Base-by-base conservation (phyloP, 768 basidiomycete genomes). In the Leccinum subtestaceum region DNA sequence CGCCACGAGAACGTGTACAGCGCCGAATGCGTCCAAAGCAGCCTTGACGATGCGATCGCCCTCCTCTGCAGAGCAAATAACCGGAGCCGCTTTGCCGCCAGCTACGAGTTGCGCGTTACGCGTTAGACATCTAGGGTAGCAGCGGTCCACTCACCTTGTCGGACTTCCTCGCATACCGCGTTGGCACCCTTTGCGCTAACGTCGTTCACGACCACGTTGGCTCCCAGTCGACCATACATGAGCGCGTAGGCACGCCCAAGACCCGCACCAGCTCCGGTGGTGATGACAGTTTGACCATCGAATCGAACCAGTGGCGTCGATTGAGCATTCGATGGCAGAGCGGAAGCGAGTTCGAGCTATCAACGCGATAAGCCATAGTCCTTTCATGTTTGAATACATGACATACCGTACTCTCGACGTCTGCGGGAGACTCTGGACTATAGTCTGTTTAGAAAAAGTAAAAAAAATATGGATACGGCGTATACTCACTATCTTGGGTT, bases 141-240 rank as follows among this genome's bases (percentile, higher is more conserved):
- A 2, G 5, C 17, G 12, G 5, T 34, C 38, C 25, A 69, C 79
- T 46, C 53, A 91, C 94, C 85, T 72, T 86, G 83, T 60, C 83
- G 80, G 59, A 98, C 84, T 70, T 98, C 95, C n/a, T 88, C 83
- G 17, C 93, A 93, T 2, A 98, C 95, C 8, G 81, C 76, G 21
- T 84, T 84, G 7, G 95, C 95, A 2, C 83, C 88, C 65, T 94
- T 91, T 68, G 88, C 89, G 70, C 81, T 93, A 50, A 98, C 88
- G 67, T 99, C 97, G 71, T 98, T 99, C 46, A 98, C 85, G 48
- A 98, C 91, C 32, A 99, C 91, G 66, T 97, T 97, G 10, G 94
- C 96, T n/a, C 97, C 96, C 9, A 95, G 85, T 55, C 83, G 86
- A 25, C 83, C 91, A 69, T 89, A 98, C 91, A 98, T 91, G 46